Percentiles rank a stretch among this genome's conserved stretches.
Evolutionary conservation across 2,329 filamentous ascomycete species (phyloP).

Genomic region (Clonostachys sp.): DNA sequence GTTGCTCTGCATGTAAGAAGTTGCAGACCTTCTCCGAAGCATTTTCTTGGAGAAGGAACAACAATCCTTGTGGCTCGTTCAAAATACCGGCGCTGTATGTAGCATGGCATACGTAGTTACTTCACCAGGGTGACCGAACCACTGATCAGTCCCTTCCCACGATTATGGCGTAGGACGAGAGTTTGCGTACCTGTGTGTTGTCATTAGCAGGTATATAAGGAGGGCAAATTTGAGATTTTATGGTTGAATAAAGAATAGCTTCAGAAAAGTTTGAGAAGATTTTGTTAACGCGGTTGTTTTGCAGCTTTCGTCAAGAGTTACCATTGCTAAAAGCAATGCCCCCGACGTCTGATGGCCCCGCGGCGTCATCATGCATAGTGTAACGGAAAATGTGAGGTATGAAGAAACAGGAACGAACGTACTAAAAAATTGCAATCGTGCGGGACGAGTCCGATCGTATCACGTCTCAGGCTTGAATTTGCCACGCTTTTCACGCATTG

Average conservation of each 20-base stretch:
- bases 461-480: slow-evolving; percentile 51
- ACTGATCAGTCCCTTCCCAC: too few relatives aligned
- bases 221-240: not conserved
- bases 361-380: slow-evolving; percentile 41
- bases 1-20: too few relatives aligned
- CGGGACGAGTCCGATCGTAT: slow-evolving; percentile 5
- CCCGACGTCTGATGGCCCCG: slow-evolving; percentile 41
- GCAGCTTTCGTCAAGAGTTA: slow-evolving; percentile 36
- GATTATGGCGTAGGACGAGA: too few relatives aligned
- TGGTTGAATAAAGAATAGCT: not conserved
- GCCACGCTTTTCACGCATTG: slow-evolving; percentile 64
- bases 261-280: slow-evolving; percentile 66
- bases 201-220: too few relatives aligned
- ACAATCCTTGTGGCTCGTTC: too few relatives aligned
- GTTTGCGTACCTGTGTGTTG: too few relatives aligned
- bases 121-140: too few relatives aligned
- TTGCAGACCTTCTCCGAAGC: too few relatives aligned
- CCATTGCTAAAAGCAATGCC: not conserved
- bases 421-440: not conserved
- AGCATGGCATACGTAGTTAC: too few relatives aligned
- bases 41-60: too few relatives aligned
- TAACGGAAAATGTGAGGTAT: not conserved
- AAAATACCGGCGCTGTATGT: too few relatives aligned
- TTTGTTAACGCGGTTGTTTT: slow-evolving; percentile 56
- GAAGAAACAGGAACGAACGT: slow-evolving; percentile 1